Percentiles rank a stretch among this genome's conserved stretches.
These are phyloP conservation scores for Infundibulicybe gibba DNA, from an alignment of 768 basidiomycete genomes.

Conservation along the genomic window DNA sequence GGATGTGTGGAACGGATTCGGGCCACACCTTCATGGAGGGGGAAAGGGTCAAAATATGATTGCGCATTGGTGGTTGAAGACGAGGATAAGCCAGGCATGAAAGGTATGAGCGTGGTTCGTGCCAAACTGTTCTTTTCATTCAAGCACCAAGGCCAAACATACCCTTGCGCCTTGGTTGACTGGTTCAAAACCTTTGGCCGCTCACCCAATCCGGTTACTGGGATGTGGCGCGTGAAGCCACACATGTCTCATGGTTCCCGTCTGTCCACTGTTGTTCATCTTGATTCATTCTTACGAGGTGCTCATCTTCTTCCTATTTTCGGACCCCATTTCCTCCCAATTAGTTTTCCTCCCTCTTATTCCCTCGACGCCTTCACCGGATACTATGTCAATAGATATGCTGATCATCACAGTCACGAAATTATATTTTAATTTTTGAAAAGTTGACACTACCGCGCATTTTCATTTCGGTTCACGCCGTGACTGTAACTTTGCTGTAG, in stretches of 20 bases:
- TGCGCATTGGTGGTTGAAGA: conserved; percentile 18
- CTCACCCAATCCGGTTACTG: conserved; percentile 21
- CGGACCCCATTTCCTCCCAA: not conserved
- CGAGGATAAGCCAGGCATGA: conserved; percentile 10
- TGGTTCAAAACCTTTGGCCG: conserved; percentile 20
- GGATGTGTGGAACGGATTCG: conserved; percentile 21
- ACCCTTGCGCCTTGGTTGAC: conserved; percentile 25
- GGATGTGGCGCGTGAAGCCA: conserved; percentile 18
- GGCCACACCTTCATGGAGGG: conserved; percentile 15
- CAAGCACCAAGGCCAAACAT: conserved; percentile 1
- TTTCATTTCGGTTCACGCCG: no score
- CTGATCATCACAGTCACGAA: not conserved
- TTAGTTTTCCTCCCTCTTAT: not conserved
- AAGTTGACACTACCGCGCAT: no score
- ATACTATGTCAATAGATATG: not conserved
- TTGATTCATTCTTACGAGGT: not conserved
- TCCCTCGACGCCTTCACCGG: not conserved
- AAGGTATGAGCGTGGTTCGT: conserved; percentile 20
- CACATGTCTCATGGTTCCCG: conserved; percentile 1
- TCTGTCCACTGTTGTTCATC: not conserved
- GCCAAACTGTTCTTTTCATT: conserved; percentile 26
- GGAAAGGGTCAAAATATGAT: conserved; percentile 14
- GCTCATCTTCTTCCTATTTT: not conserved
- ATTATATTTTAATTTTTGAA: not conserved
- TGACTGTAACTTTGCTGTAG: no score